Evolutionary conservation across 208 protist species (phyloP).

Genomic region (Trypanosoma scelopori): DNA sequence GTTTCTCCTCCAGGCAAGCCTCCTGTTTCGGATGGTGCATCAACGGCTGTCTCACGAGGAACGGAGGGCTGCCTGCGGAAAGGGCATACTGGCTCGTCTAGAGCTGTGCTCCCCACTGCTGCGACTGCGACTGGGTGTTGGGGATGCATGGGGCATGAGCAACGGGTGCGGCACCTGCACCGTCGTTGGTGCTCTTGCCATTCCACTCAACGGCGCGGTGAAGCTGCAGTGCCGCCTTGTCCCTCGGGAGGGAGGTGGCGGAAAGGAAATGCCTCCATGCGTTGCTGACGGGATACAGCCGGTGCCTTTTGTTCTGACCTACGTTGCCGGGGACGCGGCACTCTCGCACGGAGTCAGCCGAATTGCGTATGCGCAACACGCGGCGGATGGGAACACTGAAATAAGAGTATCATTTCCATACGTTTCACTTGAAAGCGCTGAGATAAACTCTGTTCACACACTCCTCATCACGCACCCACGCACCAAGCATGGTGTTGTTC

Average conservation of each 20-base stretch:
- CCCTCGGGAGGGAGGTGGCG: background rate
- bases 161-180: background rate
- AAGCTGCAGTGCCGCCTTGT: constrained; percentile 10
- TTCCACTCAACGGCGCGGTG: background rate
- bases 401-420: constrained; percentile 15
- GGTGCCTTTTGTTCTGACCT: constrained; percentile 31
- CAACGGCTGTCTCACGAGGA: constrained; percentile 1
- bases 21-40: background rate
- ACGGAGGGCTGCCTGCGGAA: background rate
- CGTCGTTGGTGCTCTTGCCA: background rate
- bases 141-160: background rate
- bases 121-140: background rate
- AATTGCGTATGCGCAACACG: constrained; percentile 13
- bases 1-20: background rate
- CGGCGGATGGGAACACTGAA: background rate
- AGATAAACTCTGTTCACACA: constrained; percentile 20
- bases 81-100: background rate
- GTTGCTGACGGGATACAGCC: constrained; percentile 14
- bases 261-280: background rate
- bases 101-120: background rate
- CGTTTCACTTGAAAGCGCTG: constrained; percentile 17
- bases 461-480: constrained; percentile 22
- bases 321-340: constrained; percentile 22
- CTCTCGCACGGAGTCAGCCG: constrained; percentile 11
- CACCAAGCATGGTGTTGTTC: constrained; percentile 20